Base-by-base conservation (phyloP, 495 filamentous ascomycete species). In the Trypethelium eluteriae region DNA sequence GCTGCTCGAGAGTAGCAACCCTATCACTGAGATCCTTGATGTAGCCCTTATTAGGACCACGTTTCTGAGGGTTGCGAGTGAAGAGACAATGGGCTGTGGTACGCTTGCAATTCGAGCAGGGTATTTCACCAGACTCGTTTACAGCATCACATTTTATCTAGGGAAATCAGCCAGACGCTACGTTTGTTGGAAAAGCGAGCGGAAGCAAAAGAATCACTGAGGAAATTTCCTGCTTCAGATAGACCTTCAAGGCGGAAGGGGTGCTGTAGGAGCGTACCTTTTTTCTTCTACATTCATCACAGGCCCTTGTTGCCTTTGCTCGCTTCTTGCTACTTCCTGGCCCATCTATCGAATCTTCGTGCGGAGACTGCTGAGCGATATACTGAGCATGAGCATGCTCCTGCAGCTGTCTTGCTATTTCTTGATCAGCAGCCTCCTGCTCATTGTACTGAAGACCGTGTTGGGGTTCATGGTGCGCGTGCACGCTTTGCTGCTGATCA, bases 21-120 rank as follows among this genome's bases (percentile, higher is more conserved):
- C 93, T 83, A 70, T 96, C 93, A 39, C 93, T 92, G 2, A 98
- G 83, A 74, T 98, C 93, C 74, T 97, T 97, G 74, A 98, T 98
- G 72, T 98, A 98, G 86, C 93, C 93, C 85, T 98, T 98, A 71
- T 90, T 96, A 4, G 93, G 93, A 5, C 93, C 93, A 65, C 93
- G 85, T 76, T 98, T 98, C 85, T 95, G 91, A 2, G 93, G 93
- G 49, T 95, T 89, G 68, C 93, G 84, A 78, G 91, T 96, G 72
- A 96, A 98, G 9, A 91, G 87, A 75, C 93, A 98, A 11, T 83
- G 82, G 11, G 87, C 85, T 3, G 84, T 83, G 5, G 92, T 86
- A 47, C 93, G 84, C 63, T 87, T 87, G 75, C 93, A 98, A 72
- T 90, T 94, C 2, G 90, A 89, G 72, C 93, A 98, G 14, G 88